These are phyloP conservation scores for Thelonectria olida DNA, from an alignment of 2,329 filamentous ascomycete species.

Conservation along the genomic window DNA sequence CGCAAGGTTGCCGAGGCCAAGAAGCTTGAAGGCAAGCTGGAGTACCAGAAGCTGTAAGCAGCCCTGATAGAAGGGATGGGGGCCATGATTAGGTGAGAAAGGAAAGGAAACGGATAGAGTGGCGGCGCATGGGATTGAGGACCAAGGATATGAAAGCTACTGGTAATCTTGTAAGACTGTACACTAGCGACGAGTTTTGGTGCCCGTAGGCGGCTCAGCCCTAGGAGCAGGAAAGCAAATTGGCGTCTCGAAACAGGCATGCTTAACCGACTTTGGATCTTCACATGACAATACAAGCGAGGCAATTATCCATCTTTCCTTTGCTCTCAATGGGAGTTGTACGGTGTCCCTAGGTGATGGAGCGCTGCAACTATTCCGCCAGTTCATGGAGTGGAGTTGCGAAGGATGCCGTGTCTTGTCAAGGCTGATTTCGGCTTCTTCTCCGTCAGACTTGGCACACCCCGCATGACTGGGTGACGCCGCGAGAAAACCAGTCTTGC, in stretches of 20 bases:
- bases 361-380: neutral
- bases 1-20: conserved; percentile 97
- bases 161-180: conserved; percentile 41
- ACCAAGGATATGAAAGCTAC: conserved; percentile 25
- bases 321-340: neutral
- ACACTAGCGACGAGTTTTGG: conserved; percentile 38
- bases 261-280: conserved; percentile 3
- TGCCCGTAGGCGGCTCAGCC: conserved; percentile 33
- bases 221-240: conserved; percentile 38
- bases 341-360: neutral
- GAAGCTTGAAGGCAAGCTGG: conserved; percentile 97
- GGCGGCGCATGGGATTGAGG: conserved; percentile 20
- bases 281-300: neutral
- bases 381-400: conserved; percentile 8
- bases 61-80: neutral
- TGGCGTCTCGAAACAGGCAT: conserved; percentile 34
- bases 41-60: conserved; percentile 92
- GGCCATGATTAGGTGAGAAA: conserved; percentile 13
- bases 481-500: neutral
- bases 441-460: conserved; percentile 3
- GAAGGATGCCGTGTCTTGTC: neutral
- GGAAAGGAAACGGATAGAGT: conserved; percentile 12
- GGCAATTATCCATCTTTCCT: neutral
- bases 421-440: conserved; percentile 20
- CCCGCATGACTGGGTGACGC: neutral